These are phyloP conservation scores for Tetrapisispora namnaoensis DNA, from an alignment of 805 yeast species.

Conservation along the genomic window DNA sequence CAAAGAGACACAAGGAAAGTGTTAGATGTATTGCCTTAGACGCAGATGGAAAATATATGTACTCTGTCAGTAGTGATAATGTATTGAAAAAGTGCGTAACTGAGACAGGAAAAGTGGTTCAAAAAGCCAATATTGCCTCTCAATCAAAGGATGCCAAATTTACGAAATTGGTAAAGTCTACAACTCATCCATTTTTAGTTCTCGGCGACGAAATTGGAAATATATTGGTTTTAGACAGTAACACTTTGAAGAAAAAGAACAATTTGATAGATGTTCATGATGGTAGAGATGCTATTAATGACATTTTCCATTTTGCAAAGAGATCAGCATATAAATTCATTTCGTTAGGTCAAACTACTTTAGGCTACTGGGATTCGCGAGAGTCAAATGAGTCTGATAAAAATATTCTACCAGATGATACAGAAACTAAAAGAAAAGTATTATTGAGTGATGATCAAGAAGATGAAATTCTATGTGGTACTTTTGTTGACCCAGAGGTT, in stretches of 20 bases:
- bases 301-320: conserved; percentile 56
- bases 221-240: conserved; percentile 52
- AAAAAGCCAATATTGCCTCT: conserved; percentile 33
- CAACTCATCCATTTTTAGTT: conserved; percentile 36
- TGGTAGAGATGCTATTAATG: conserved; percentile 75
- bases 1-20: conserved; percentile 84
- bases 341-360: conserved; percentile 72
- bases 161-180: conserved; percentile 30
- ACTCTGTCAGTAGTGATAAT: conserved; percentile 70
- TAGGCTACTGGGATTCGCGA: conserved; percentile 69
- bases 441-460: conserved; percentile 79
- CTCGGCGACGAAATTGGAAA: conserved; percentile 63
- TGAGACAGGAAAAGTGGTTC: conserved; percentile 64
- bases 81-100: conserved; percentile 65
- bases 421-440: conserved; percentile 37
- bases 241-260: conserved; percentile 41
- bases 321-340: conserved; percentile 67
- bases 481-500: conserved; percentile 53
- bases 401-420: conserved; percentile 12
- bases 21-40: conserved; percentile 65
- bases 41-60: conserved; percentile 40
- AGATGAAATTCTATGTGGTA: conserved; percentile 76
- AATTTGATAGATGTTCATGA: conserved; percentile 44
- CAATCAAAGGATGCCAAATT: conserved; percentile 15
- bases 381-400: conserved; percentile 31